These are phyloP conservation scores for Syncephalastrum sp. DNA, from an alignment of 371 early-diverging fungal genomes.

Conservation along the genomic window DNA sequence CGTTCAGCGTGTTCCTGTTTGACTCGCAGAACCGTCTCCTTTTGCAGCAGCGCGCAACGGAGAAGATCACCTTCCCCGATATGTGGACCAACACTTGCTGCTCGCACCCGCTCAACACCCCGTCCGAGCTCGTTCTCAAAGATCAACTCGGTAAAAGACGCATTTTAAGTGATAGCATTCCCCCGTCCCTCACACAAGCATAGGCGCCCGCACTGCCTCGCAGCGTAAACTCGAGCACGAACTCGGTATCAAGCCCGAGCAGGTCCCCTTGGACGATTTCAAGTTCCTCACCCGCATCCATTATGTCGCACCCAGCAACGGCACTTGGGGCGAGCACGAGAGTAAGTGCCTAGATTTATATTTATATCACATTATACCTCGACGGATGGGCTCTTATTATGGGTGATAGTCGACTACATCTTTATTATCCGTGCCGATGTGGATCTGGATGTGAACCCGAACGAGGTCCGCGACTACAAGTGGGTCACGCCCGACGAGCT, in stretches of 20 bases:
- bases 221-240: constrained; percentile 95
- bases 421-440: constrained; percentile 78
- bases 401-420: constrained; percentile 79
- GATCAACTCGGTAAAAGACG: constrained; percentile 64
- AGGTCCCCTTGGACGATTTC: constrained; percentile 82
- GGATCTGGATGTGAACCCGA: constrained; percentile 64
- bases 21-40: constrained; percentile 76
- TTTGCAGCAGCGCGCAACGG: constrained; percentile 90
- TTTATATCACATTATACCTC: too few relatives aligned
- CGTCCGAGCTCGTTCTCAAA: constrained; percentile 80
- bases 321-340: constrained; percentile 98
- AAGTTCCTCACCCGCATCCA: constrained; percentile 91
- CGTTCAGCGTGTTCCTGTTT: constrained; percentile 96
- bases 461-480: constrained; percentile 77
- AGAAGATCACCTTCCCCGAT: constrained; percentile 97
- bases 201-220: constrained; percentile 53
- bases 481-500: constrained; percentile 83
- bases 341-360: constrained; percentile 36
- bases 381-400: background rate
- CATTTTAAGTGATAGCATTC: background rate
- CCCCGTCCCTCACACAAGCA: too few relatives aligned
- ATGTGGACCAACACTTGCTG: constrained; percentile 98
- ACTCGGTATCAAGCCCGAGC: constrained; percentile 82
- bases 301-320: constrained; percentile 92
- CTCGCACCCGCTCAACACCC: constrained; percentile 88